Evolutionary conservation across 371 early-diverging fungal species (phyloP).

Genomic region (Apophysomyces variabilis): DNA sequence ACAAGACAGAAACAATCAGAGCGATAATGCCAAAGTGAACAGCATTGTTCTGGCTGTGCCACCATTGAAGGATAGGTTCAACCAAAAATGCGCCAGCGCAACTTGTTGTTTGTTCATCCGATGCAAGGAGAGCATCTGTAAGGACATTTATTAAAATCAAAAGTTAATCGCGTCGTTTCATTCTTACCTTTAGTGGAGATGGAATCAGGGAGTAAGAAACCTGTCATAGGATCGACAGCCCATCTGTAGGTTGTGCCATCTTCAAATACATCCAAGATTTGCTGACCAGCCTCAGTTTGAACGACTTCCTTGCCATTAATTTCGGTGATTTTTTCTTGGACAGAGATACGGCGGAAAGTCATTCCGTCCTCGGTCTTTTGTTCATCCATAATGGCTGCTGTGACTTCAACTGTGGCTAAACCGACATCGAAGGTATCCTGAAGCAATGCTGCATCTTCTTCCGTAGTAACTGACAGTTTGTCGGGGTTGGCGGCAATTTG

Average conservation of each 20-base stretch:
- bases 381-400: constrained; percentile 58
- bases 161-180: background rate
- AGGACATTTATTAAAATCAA: background rate
- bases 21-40: constrained; percentile 33
- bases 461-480: constrained; percentile 51
- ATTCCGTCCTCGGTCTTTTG: constrained; percentile 59
- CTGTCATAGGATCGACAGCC: constrained; percentile 50
- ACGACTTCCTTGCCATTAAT: constrained; percentile 70
- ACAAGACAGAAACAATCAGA: constrained; percentile 31
- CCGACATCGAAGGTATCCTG: constrained; percentile 68
- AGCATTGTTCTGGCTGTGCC: constrained; percentile 35
- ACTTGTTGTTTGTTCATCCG: constrained; percentile 2
- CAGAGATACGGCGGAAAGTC: constrained; percentile 59
- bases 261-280: constrained; percentile 67
- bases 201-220: constrained; percentile 42
- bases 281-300: constrained; percentile 74
- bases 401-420: constrained; percentile 72
- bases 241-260: constrained; percentile 56
- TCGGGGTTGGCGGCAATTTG: constrained; percentile 54
- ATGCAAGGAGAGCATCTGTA: constrained; percentile 9
- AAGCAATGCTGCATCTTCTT: constrained; percentile 53
- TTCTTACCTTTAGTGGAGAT: background rate
- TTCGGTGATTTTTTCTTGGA: constrained; percentile 68
- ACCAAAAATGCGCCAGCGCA: constrained; percentile 24
- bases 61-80: constrained; percentile 40